Percentiles rank a stretch among this genome's conserved stretches.
These are phyloP conservation scores for Ormosia emarginata DNA, from an alignment of 306 rosid species.

Conservation along the genomic window DNA sequence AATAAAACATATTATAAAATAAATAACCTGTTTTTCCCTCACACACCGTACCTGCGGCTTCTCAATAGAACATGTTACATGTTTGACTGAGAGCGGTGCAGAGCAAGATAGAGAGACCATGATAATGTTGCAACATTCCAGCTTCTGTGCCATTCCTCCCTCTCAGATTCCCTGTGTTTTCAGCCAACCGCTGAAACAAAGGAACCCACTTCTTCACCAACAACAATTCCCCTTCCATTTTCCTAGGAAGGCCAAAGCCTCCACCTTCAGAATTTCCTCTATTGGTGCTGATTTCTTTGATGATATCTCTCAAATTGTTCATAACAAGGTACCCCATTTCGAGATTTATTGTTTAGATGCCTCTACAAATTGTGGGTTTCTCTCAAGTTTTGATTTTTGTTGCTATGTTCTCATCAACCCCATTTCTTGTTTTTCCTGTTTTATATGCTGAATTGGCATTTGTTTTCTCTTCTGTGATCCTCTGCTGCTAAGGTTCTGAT, in stretches of 20 bases:
- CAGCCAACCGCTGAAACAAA: background rate
- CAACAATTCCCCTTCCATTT: slow-evolving; percentile 6
- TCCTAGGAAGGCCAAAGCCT: slow-evolving; percentile 22
- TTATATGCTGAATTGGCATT: background rate
- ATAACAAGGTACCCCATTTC: slow-evolving; percentile 64
- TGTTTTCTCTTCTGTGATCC: background rate
- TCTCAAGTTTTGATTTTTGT: slow-evolving; percentile 12
- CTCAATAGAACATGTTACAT: background rate
- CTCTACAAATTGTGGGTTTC: slow-evolving; percentile 8
- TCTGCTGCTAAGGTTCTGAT: slow-evolving; percentile 52
- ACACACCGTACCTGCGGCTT: background rate
- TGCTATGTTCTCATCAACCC: background rate
- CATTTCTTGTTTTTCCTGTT: background rate
- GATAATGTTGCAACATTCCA: slow-evolving; percentile 36
- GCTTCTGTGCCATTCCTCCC: slow-evolving; percentile 29
- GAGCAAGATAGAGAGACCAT: slow-evolving; percentile 13
- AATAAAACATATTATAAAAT: background rate
- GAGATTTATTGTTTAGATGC: background rate
- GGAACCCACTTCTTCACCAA: background rate
- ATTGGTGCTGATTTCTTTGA: slow-evolving; percentile 41
- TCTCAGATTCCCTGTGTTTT: slow-evolving; percentile 15
- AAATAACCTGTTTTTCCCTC: background rate
- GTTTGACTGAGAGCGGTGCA: background rate
- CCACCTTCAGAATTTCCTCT: slow-evolving; percentile 33
- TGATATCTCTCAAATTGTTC: slow-evolving; percentile 51